Percentiles rank a stretch among this genome's conserved stretches.
Evolutionary conservation across 805 yeast species (phyloP).

Genomic region (Myxozyma udenii): DNA sequence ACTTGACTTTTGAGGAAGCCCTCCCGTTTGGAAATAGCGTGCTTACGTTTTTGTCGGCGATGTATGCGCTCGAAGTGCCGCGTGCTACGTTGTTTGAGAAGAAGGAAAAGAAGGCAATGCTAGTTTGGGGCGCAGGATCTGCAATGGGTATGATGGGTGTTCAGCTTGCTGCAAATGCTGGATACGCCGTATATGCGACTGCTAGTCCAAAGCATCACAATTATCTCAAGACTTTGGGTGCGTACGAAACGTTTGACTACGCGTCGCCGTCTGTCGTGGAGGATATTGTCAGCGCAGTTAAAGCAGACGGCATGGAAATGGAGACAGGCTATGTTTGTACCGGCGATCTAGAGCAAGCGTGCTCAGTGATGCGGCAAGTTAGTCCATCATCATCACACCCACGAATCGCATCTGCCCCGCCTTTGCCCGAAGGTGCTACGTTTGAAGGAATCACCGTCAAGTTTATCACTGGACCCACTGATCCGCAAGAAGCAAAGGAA

Average conservation of each 20-base stretch:
- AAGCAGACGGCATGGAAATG: not conserved
- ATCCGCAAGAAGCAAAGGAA: not conserved
- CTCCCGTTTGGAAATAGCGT: constrained; percentile 26
- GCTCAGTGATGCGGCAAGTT: not conserved
- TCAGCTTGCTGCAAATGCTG: constrained; percentile 55
- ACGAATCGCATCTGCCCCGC: not conserved
- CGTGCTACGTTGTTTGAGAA: not conserved
- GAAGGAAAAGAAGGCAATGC: constrained; percentile 30
- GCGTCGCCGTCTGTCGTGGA: constrained; percentile 42
- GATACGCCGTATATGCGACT: constrained; percentile 48
- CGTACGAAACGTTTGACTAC: constrained; percentile 52
- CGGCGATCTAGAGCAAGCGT: not conserved
- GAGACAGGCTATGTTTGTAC: not conserved
- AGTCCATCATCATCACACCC: not conserved
- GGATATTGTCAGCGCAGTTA: constrained; percentile 2
- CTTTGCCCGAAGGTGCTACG: not conserved
- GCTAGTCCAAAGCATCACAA: constrained; percentile 51
- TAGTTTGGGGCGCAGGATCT: constrained; percentile 67
- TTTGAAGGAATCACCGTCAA: not conserved
- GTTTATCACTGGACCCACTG: not conserved
- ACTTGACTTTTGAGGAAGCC: constrained; percentile 23
- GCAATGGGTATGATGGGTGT: constrained; percentile 57
- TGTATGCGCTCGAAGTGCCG: constrained; percentile 1
- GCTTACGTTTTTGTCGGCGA: constrained; percentile 16
- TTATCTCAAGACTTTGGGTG: constrained; percentile 47